Evolutionary conservation across 106 monocot species (phyloP), one percentile per base, ranked within the genome.

Genomic region (Acorus calamus): DNA sequence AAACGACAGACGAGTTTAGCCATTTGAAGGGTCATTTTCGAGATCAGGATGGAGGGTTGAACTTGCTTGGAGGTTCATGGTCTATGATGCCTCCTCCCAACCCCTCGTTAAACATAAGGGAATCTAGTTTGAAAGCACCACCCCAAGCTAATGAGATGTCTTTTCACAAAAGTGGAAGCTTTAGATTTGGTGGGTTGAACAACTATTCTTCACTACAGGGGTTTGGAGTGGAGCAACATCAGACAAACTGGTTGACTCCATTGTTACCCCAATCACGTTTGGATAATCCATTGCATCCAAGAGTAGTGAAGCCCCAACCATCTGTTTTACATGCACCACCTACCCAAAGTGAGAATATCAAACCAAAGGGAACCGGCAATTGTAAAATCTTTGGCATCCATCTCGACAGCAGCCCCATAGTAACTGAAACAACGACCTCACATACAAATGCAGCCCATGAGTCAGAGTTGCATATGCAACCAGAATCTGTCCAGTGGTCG

Each of bases 271-370:
- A 13, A 52, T 49, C 78, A 8, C 49, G n/a, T 12, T 28, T 65
- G 14, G 81, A 81, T 8, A 74, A 59, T 45, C 14, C 46, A 13
- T 41, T 53, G 12, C 78, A 79, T 4, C 48, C 78, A 47, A 59
- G 65, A 28, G 68, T 68, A 11, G 2, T 67, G 11, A 78, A 67
- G 50, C 75, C 82, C 63, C 79, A 80, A 44, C 75, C 84, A 28
- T 28, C 28, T 28, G 28, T 28, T 63, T 47, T 67, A 52, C 3
- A 53, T 14, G 42, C 68, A 64, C 11, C 49, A 9, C 63, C 57
- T 3, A 3, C 7, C 47, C 53, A 5, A 2, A 65, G 7, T 49
- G 79, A 86, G 14, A 44, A 28, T 28, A 28, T 28, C 28, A 69
- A 59, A 58, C 47, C 59, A 11, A 50, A 42, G 47, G 59, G 50